phyloP scores from a whole-genome alignment of 1,284 basidiomycete genomes.

The Cryptococcus sp. region DNA sequence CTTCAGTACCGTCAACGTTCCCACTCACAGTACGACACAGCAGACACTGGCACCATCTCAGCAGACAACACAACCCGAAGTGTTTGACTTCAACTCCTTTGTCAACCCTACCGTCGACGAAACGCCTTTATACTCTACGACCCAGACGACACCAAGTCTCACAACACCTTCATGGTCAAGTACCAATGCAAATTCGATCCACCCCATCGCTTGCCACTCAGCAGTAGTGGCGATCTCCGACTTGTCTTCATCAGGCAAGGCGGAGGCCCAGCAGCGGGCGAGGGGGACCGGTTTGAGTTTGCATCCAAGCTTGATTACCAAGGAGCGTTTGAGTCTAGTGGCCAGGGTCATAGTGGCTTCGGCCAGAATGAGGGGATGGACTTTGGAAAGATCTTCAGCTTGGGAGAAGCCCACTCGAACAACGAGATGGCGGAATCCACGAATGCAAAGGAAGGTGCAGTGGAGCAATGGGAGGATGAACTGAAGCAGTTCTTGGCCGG shows the following conservation, averaged over 20 bases:
- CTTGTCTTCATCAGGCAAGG: conserved; percentile 1
- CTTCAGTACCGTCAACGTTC: conserved; percentile 11
- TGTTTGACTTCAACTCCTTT: conserved; percentile 1
- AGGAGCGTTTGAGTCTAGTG: conserved; percentile 28
- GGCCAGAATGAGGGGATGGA: conserved; percentile 38
- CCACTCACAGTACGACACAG: background rate
- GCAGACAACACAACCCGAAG: background rate
- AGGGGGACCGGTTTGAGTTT: conserved; percentile 33
- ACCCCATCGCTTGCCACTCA: conserved; percentile 45
- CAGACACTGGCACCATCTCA: conserved; percentile 1
- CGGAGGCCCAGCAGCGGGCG: conserved; percentile 48
- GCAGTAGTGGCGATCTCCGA: conserved; percentile 44
- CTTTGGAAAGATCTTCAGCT: conserved; percentile 11
- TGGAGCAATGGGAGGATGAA: conserved; percentile 10
- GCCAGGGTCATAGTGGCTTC: conserved; percentile 38
- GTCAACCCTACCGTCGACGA: conserved; percentile 2
- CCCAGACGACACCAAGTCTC: conserved; percentile 1
- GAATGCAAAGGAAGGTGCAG: conserved; percentile 16
- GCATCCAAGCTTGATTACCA: conserved; percentile 13
- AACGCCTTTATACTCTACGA: conserved; percentile 3
- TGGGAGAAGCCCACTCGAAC: conserved; percentile 7
- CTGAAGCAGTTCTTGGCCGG: conserved; percentile 23
- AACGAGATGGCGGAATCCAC: conserved; percentile 2
- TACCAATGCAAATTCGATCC: conserved; percentile 19
- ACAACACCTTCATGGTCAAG: background rate